Conservation (phyloP, 352 stramenopile genomes). For the Pythium guiyangense region DNA sequence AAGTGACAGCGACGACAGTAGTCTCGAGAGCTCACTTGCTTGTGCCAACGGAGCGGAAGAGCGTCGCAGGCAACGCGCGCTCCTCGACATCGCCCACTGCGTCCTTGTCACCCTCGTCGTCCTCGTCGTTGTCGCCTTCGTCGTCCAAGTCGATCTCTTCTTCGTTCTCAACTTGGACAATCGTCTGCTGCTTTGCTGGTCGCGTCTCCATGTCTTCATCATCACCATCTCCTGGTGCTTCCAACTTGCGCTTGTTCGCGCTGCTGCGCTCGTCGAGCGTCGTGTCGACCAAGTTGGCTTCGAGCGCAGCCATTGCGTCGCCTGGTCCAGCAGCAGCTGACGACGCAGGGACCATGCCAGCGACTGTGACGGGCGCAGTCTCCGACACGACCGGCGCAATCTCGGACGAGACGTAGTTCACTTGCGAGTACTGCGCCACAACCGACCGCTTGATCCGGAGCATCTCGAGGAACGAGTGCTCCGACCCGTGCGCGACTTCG, state of each 20-base stretch:
- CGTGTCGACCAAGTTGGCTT: conserved; percentile 57
- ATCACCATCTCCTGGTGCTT: conserved; percentile 33
- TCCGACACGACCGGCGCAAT: conserved; percentile 61
- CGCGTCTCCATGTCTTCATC: conserved; percentile 66
- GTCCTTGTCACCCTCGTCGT: no score
- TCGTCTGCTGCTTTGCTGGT: conserved; percentile 73
- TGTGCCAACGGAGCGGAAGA: conserved; percentile 23
- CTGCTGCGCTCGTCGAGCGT: conserved; percentile 26
- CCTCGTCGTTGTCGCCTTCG: conserved; percentile 58
- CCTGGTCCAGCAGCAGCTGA: conserved; percentile 47
- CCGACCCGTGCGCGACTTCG: conserved; percentile 93
- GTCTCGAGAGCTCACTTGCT: background rate
- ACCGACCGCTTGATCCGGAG: conserved; percentile 97
- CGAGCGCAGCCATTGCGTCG: conserved; percentile 88
- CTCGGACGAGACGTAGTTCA: conserved; percentile 96
- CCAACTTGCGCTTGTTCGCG: conserved; percentile 55
- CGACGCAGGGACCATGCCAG: conserved; percentile 53
- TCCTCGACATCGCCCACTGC: conserved; percentile 39
- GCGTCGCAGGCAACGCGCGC: conserved; percentile 42
- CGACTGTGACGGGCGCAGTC: conserved; percentile 5
- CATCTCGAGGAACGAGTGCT: conserved; percentile 99
- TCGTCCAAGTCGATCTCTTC: conserved; percentile 94
- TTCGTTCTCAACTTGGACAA: conserved; percentile 72
- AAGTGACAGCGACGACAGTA: no score
- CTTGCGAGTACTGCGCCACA: conserved; percentile 93